A percentile compares a stretch with the other conserved stretches of the same genome.
phyloP scores from a whole-genome alignment of 768 basidiomycete genomes.

The Mycena leptocephala region DNA sequence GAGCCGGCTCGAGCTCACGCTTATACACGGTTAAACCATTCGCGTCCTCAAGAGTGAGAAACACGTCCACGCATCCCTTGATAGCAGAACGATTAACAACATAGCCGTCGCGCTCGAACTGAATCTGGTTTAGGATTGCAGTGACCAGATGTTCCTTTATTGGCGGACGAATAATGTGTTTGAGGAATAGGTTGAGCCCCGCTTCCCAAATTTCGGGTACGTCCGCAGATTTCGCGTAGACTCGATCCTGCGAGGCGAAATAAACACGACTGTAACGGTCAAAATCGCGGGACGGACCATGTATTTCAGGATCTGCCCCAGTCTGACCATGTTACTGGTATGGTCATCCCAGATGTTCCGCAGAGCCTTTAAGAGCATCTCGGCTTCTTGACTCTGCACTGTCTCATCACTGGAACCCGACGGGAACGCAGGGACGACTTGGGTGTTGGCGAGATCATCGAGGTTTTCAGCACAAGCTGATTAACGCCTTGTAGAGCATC shows the following conservation, averaged over 20 bases:
- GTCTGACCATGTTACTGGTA: conserved; percentile 87
- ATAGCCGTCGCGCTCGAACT: conserved; percentile 93
- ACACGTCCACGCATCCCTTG: conserved; percentile 90
- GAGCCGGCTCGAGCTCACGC: conserved; percentile 85
- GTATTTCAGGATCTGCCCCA: conserved; percentile 94
- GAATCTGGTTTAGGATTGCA: conserved; percentile 90
- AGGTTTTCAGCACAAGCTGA: conserved; percentile 88
- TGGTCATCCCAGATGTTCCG: conserved; percentile 96
- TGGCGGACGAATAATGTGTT: conserved; percentile 83
- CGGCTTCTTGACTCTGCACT: conserved; percentile 88
- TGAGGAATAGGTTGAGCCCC: conserved; percentile 87
- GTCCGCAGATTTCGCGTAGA: conserved; percentile 81
- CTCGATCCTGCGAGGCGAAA: conserved; percentile 81
- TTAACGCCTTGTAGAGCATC: conserved; percentile 88
- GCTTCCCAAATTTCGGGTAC: conserved; percentile 88
- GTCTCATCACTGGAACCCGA: conserved; percentile 77
- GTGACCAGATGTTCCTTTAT: conserved; percentile 88
- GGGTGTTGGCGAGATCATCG: conserved; percentile 79
- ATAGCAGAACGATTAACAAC: conserved; percentile 93
- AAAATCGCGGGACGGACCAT: conserved; percentile 76
- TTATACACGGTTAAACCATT: conserved; percentile 81
- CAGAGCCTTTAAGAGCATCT: conserved; percentile 87
- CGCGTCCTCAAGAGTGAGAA: conserved; percentile 76
- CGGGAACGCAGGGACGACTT: conserved; percentile 90
- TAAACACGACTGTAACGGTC: conserved; percentile 5